Evolutionary conservation across 2,329 filamentous ascomycete genomes (phyloP).

Genomic region (Cadophora gregata): DNA sequence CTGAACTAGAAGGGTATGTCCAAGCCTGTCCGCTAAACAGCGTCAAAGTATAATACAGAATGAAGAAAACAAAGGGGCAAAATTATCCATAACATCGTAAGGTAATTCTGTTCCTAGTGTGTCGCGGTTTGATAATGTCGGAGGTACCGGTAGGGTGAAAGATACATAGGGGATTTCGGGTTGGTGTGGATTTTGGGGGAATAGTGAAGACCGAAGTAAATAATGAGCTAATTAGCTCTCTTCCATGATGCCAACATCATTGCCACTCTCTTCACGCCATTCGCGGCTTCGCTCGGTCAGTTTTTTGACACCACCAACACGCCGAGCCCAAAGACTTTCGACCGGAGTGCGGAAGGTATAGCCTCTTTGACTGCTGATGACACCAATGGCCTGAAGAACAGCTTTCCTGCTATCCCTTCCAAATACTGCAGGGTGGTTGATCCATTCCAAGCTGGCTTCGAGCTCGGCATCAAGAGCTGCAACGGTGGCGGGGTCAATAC

Average conservation of each 20-base stretch:
- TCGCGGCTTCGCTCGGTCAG: constrained; percentile 85
- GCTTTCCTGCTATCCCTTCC: constrained; percentile 93
- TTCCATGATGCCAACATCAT: constrained; percentile 44
- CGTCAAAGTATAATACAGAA: constrained; percentile 24
- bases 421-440: constrained; percentile 95
- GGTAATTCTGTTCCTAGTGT: constrained; percentile 21
- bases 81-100: constrained; percentile 23
- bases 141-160: not conserved
- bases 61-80: not conserved
- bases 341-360: constrained; percentile 92
- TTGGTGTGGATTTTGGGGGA: not conserved
- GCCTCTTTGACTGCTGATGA: constrained; percentile 91
- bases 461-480: constrained; percentile 89
- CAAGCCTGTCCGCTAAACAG: constrained; percentile 21
- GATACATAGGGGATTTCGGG: constrained; percentile 5
- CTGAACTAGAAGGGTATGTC: constrained; percentile 17
- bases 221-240: constrained; percentile 35
- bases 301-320: constrained; percentile 80
- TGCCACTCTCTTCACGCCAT: constrained; percentile 79
- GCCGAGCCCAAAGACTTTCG: constrained; percentile 86
- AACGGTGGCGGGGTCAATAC: constrained; percentile 85
- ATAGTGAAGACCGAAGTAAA: not conserved
- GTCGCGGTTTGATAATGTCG: not conserved
- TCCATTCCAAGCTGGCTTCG: constrained; percentile 93
- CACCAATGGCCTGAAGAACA: constrained; percentile 93